Evolutionary conservation across 2,329 filamentous ascomycete species (phyloP).

Genomic region (Sphaerulina vaccinii): DNA sequence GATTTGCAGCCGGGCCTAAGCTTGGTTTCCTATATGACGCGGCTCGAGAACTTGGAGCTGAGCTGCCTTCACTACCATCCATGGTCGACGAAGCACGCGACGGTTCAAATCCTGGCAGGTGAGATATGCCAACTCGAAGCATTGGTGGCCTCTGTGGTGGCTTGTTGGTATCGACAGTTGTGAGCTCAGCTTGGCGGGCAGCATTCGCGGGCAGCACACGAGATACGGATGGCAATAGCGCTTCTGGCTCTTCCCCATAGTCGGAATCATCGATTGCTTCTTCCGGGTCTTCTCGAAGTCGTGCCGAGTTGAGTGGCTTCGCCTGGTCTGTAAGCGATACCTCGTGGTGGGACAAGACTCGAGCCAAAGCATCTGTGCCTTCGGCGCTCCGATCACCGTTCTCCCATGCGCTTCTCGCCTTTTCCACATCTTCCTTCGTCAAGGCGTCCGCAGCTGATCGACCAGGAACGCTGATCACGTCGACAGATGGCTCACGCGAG

Average conservation of each 20-base stretch:
- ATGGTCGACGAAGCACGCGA: slow-evolving; percentile 48
- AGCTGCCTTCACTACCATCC: slow-evolving; percentile 39
- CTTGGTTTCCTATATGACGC: slow-evolving; percentile 13
- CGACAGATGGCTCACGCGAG: slow-evolving; percentile 5
- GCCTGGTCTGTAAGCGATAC: slow-evolving; percentile 19
- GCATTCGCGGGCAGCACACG: slow-evolving; percentile 1
- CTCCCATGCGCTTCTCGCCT: slow-evolving; percentile 27
- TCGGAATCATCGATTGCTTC: slow-evolving; percentile 28
- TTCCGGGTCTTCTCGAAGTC: slow-evolving; percentile 20
- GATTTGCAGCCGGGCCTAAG: slow-evolving; percentile 30
- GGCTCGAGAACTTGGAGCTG: slow-evolving; percentile 27
- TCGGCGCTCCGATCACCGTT: slow-evolving; percentile 32
- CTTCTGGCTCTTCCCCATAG: slow-evolving; percentile 19
- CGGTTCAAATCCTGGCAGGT: slow-evolving; percentile 49
- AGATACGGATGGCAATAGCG: neutral
- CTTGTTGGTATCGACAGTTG: slow-evolving; percentile 19
- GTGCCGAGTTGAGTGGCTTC: slow-evolving; percentile 11
- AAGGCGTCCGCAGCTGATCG: slow-evolving; percentile 16
- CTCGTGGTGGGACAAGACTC: slow-evolving; percentile 35
- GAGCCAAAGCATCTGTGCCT: slow-evolving; percentile 33
- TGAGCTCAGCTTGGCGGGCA: neutral
- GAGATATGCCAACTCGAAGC: slow-evolving; percentile 46
- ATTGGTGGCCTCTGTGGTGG: slow-evolving; percentile 38
- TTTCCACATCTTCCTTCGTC: slow-evolving; percentile 28
- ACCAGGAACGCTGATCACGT: neutral